A percentile compares a stretch with the other conserved stretches of the same genome.
Conservation (phyloP, 2,329 filamentous ascomycete species). For the Aureobasidium melanogenum region DNA sequence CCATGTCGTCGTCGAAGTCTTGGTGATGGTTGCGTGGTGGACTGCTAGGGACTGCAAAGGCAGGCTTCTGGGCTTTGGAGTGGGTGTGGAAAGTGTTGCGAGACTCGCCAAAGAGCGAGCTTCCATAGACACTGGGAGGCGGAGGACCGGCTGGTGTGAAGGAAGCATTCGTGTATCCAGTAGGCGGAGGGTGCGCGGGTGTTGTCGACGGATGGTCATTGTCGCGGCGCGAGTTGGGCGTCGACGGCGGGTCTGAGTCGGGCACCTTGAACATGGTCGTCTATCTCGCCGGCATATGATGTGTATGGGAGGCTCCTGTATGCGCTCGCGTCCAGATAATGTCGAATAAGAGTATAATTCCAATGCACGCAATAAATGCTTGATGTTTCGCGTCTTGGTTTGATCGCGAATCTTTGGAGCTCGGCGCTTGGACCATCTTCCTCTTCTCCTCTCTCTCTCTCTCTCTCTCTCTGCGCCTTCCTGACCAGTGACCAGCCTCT, state of each 20-base stretch:
- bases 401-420: slow-evolving; percentile 6
- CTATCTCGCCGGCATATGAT: background rate
- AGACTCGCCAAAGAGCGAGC: slow-evolving; percentile 22
- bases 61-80: slow-evolving; percentile 11
- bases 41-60: slow-evolving; percentile 30
- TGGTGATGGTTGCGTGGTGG: slow-evolving; percentile 20
- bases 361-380: background rate
- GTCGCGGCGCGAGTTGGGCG: slow-evolving; percentile 15
- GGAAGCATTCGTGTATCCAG: slow-evolving; percentile 23
- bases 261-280: slow-evolving; percentile 15
- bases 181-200: slow-evolving; percentile 27
- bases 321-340: background rate
- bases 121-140: slow-evolving; percentile 27
- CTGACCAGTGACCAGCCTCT: background rate
- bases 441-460: too few species aligned
- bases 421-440: slow-evolving; percentile 3
- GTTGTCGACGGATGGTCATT: slow-evolving; percentile 26
- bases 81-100: slow-evolving; percentile 20
- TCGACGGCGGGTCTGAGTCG: slow-evolving; percentile 11
- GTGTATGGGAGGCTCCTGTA: background rate
- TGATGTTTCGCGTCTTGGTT: background rate
- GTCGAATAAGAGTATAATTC: background rate
- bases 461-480: background rate
- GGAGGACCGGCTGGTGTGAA: slow-evolving; percentile 28
- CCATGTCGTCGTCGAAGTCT: slow-evolving; percentile 21